Evolutionary conservation across 164 flowering plant species (phyloP).

Genomic region (Hamamelis virginiana): DNA sequence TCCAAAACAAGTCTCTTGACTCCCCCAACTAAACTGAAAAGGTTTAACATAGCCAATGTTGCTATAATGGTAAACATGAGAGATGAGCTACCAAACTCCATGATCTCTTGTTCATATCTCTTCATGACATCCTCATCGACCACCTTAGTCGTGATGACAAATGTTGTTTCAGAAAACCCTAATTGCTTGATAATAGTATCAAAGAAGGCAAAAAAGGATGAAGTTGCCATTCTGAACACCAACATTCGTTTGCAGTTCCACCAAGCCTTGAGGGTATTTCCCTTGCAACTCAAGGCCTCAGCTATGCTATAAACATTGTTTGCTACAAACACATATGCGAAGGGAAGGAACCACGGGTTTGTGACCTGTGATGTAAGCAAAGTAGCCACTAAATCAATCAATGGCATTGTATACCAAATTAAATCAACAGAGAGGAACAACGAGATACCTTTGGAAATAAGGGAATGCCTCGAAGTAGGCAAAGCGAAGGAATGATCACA

Average conservation of each 20-base stretch:
- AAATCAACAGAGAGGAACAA: neutral
- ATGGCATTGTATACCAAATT: too few relatives aligned
- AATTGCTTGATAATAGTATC: conserved; percentile 29
- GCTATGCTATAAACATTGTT: conserved; percentile 9
- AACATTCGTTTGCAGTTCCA: conserved; percentile 55
- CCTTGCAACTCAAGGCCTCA: conserved; percentile 15
- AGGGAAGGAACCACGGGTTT: conserved; percentile 34
- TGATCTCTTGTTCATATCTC: conserved; percentile 46
- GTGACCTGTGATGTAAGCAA: conserved; percentile 6
- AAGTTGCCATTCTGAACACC: conserved; percentile 42
- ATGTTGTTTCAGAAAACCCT: conserved; percentile 39
- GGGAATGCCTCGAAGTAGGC: conserved; percentile 28
- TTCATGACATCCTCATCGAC: conserved; percentile 35
- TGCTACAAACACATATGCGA: conserved; percentile 21
- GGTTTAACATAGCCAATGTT: conserved; percentile 39
- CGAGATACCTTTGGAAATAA: conserved; percentile 35
- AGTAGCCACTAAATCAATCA: neutral
- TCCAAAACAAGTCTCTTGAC: conserved; percentile 8
- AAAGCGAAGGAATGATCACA: conserved; percentile 36
- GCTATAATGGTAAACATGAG: conserved; percentile 38
- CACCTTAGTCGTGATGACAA: conserved; percentile 42
- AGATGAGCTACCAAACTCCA: conserved; percentile 45
- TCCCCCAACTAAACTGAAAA: conserved; percentile 15
- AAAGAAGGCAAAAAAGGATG: conserved; percentile 36
- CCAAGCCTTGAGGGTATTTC: conserved; percentile 36